Base-by-base conservation (phyloP, 768 basidiomycete species). In the Candolleomyces efflorescens region DNA sequence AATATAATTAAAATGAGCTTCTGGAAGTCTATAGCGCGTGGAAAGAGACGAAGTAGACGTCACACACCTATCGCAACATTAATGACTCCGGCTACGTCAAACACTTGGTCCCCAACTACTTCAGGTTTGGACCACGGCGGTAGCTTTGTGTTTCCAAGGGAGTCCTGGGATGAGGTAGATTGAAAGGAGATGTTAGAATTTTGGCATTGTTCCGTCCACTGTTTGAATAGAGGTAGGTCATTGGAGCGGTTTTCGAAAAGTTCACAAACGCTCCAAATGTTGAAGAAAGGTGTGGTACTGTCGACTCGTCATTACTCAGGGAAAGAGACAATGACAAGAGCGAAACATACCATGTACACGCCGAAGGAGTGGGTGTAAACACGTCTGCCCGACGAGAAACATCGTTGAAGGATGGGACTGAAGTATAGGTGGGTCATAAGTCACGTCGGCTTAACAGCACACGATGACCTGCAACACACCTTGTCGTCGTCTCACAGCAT, bases 211-310 rank as follows among this genome's bases (percentile, higher is more conserved):
- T 10, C 22, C 3, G 1, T 22, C 58, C 44, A 54, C 2, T 59
- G 44, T 18, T 18, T 22, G n/a, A 54, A 18, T 0, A 46, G 45
- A 10, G 58, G 58, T 11, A 59, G 44, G 11, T 27, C 13, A 36
- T 26, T 27, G 10, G 44, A 38, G 3, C 46, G 38, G 17, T 18
- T 27, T n/a, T 39, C 53, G 37, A 53, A 54, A 10, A 59, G 27
- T 15, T n/a, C 27, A 41, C 58, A 59, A 10, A 52, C 58, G 22
- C 58, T 59, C 58, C 58, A 59, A 18, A 59, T 54, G 38, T 59
- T 59, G 52, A 59, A 59, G 27, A 46, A 59, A 1, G 53, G 53
- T 24, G 45, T 59, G 36, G 52, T 59, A 23, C 58, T 59, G 43
- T 45, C 2, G 23, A 22, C 23, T 1, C 32, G 32, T 32, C 32